A percentile compares a stretch with the other conserved stretches of the same genome.
Conservation (phyloP, 176 grass and related monocot species). For the Elymus sibiricus region DNA sequence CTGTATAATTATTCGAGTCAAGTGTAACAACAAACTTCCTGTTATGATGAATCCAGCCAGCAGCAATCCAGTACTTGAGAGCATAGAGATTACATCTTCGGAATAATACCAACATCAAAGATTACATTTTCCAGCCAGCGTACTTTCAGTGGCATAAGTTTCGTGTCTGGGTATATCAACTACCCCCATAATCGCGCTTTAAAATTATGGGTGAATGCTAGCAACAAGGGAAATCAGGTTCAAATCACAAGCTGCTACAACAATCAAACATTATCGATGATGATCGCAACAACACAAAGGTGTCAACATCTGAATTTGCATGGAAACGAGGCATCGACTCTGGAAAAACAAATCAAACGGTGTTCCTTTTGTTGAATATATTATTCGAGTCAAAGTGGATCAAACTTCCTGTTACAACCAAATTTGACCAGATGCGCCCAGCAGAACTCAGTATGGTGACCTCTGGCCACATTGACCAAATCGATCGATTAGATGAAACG, state of each 20-base stretch:
- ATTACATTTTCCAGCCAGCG: not conserved
- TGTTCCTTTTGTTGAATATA: slow-evolving; percentile 7
- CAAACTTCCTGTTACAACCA: not conserved
- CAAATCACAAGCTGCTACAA: not conserved
- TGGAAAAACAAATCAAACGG: not conserved
- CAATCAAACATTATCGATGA: not conserved
- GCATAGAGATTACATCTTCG: not conserved
- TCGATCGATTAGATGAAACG: not conserved
- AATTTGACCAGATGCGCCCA: slow-evolving; percentile 21
- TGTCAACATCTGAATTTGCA: not conserved
- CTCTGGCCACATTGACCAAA: not conserved
- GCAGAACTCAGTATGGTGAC: not conserved
- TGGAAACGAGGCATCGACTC: not conserved
- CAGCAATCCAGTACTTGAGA: too few species aligned
- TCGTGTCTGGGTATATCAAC: not conserved
- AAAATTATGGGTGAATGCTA: not conserved
- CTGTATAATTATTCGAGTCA: too few species aligned
- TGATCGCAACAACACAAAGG: not conserved
- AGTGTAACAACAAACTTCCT: too few species aligned
- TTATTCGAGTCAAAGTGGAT: not conserved
- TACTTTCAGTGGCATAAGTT: not conserved
- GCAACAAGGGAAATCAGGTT: not conserved
- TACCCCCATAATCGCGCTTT: not conserved
- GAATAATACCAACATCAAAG: not conserved
- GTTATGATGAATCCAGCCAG: too few species aligned